phyloP scores from a whole-genome alignment of 306 rosid species.

The Cotoneaster glaucophyllus region DNA sequence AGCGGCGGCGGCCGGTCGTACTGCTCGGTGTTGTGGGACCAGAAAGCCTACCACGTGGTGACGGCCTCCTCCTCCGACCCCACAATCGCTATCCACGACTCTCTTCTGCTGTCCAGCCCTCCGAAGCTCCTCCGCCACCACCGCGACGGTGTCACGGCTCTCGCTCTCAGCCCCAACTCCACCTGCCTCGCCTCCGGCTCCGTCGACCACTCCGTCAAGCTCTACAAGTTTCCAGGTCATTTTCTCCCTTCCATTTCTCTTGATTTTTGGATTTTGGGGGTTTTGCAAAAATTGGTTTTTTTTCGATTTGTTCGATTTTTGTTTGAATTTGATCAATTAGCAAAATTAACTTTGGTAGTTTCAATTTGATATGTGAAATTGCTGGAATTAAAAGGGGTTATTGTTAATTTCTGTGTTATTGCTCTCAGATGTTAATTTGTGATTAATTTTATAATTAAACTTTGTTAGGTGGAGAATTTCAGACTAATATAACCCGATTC shows the following conservation, averaged over 20 bases:
- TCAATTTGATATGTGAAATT: background rate
- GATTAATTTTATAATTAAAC: background rate
- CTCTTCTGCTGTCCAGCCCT: slow-evolving; percentile 48
- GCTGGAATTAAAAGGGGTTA: background rate
- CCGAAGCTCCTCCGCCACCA: slow-evolving; percentile 84
- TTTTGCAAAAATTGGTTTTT: background rate
- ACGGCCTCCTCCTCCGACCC: slow-evolving; percentile 71
- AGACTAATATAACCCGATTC: slow-evolving; percentile 88
- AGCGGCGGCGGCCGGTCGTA: slow-evolving; percentile 45
- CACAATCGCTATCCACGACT: slow-evolving; percentile 64
- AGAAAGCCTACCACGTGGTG: slow-evolving; percentile 56
- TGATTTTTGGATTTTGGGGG: background rate
- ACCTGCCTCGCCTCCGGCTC: slow-evolving; percentile 97
- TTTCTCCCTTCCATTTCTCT: background rate
- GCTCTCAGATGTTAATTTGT: background rate
- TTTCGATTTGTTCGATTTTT: background rate
- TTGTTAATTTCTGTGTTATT: background rate
- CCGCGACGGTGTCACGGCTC: slow-evolving; percentile 84
- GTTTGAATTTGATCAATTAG: background rate
- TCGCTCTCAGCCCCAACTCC: slow-evolving; percentile 90
- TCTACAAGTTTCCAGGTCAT: slow-evolving; percentile 93
- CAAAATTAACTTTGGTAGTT: background rate
- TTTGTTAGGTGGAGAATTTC: slow-evolving; percentile 77
- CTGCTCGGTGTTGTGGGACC: slow-evolving; percentile 92
- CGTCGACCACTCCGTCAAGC: slow-evolving; percentile 84